Evolutionary conservation across 441 rosid genomes (phyloP), one percentile per base, ranked within the genome.

Genomic region (Populus hybrid): DNA sequence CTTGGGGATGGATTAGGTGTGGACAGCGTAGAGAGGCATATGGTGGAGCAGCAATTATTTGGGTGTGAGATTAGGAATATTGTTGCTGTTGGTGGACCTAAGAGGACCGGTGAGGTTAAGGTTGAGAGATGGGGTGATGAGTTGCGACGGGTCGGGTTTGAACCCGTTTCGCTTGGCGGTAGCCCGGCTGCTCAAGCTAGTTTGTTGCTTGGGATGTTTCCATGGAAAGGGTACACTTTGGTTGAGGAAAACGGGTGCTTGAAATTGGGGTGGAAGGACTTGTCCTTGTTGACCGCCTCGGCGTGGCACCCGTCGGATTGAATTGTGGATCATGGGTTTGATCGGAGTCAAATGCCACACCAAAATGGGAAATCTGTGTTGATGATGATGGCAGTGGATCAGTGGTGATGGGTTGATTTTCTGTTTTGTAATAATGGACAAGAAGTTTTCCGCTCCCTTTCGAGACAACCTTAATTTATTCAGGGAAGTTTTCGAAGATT

Each of bases 211-310:
- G 92, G 93, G 9, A 92, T 94, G 96, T 86, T 91, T 69, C 97
- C 97, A 6, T 89, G 98, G 96, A 90, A 91, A 80, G 97, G 97
- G 3, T 92, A 94, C 26, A 92, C 94, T 7, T 79, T 94, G 72
- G 92, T 89, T 19, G 91, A 94, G 85, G 93, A 94, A 36, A 83
- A 81, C 67, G 96, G 93, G 57, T 85, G 87, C 80, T 79, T 94
- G 82, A 93, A 91, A 36, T 84, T 94, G 38, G 98, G 98, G 3
- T 94, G 97, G 98, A 94, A 94, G 87, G 97, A 94, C 78, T 83
- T 94, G 78, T 90, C 97, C 2, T 70, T 91, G 86, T 78, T 94
- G 87, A 92, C 96, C 7, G 98, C 98, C 40, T 91, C 94, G 0
- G 97, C 96, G 0, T 94, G 98, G 98, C 89, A 84, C 77, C 93